Base-by-base conservation (phyloP, 2,329 filamentous ascomycete genomes). In the Pseudogymnoascus sp. region DNA sequence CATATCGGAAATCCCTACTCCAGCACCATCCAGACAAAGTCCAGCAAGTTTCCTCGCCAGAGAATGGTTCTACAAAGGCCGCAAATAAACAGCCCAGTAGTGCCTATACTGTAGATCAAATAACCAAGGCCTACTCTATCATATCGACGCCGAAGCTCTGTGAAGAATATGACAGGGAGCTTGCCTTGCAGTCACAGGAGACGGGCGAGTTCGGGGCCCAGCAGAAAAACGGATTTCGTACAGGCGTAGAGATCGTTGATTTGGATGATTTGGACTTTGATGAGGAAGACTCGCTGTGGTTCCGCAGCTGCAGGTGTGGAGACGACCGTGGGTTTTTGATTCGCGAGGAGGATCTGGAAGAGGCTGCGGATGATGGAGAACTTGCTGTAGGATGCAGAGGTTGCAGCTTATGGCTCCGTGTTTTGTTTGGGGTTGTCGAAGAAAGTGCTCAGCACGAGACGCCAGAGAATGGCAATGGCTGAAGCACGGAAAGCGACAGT, bases 351-450 rank as follows among this genome's bases (percentile, higher is more conserved):
- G 84, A 88, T 70, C 75, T 89, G 59, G 82, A 85, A 66, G 83
- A 82, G 70, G 82, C 79, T 40, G 79, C 77, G 53, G 81, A 83
- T 60, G 77, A 82, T 66, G 82, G 85, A 7, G 83, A 86, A 70
- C 73, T 88, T 56, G 78, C 87, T 72, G 84, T 89, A 42, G 85
- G 83, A 10, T 89, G 86, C 69, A 77, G 78, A 63, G 85, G 87
- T 68, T 89, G 86, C 67, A 88, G 85, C 70, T 75, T 89, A 53
- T 88, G 84, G 84, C 72, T 88, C 61, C 80, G 81, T 63, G 84
- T 89, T 38, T 79, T 85, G 60, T 89, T 88, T 76, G 83, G 82
- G 7, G 78, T 85, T 12, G 73, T 84, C 28, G 80, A 77, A 59
- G 71, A 70, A 62, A 14, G 12, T 60, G 59, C n/a, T 28, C 14